Evolutionary conservation across 148 eudicot genomes (phyloP), one percentile per base, ranked within the genome.

Genomic region (Bassia scoparia): DNA sequence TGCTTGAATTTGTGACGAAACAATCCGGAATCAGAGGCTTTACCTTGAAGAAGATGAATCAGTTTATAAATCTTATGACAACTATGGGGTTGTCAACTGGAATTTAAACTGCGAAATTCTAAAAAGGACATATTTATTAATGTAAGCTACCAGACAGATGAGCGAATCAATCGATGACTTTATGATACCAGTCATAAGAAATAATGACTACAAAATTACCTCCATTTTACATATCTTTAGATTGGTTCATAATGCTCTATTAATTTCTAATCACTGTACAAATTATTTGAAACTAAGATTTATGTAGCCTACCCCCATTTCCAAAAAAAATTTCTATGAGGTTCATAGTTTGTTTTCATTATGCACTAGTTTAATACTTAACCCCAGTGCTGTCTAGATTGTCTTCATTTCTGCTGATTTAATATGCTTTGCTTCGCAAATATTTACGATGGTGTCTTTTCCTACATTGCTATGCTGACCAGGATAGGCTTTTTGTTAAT

Each of bases 371-470:
- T n/a, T 49, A 27, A 64, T 16, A 38, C 50, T n/a, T n/a, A n/a
- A n/a, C n/a, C n/a, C 38, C 27, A 23, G 68, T 20, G 26, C 68
- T 38, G 50, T 8, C 49, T 10, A 29, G 23, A 67, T 18, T 67
- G 8, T 44, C 31, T 66, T 44, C 44, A 27, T 73, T 24, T 74
- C 37, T 53, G 30, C 50, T 20, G 21, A 48, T 26, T 50, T 43
- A 37, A 48, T 37, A n/a, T 0, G 2, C 56, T 29, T 9, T 50
- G 18, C 66, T 63, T 31, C 55, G 50, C 68, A 50, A 58, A 43
- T 72, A 31, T 78, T 37, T 49, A 44, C 61, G 3, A 52, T 67
- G 61, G 29, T 58, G 34, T 49, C 49, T 48, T 53, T 59, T 67
- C 46, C 8, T 63, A n/a, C 30, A 29, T 61, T 44, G n/a, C 41